Evolutionary conservation across 768 basidiomycete genomes (phyloP), one percentile per base, ranked within the genome.

Genomic region (Agaricus bisporus): DNA sequence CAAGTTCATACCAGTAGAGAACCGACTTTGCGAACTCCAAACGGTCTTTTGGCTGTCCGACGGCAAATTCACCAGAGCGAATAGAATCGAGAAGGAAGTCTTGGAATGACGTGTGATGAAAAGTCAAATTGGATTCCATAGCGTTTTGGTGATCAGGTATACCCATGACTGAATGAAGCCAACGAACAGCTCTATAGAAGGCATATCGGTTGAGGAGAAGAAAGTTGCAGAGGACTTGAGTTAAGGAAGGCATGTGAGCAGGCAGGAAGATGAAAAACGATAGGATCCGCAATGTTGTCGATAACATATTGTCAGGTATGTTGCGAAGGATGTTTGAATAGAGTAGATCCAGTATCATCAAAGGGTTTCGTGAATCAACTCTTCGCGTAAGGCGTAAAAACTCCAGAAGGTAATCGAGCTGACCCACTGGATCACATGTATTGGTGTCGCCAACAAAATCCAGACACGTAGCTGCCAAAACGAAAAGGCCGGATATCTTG

Each of bases 81-180:
- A 4, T 51, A 15, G 41, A 14, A 20, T 37, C 43, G 11, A 25
- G 25, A 9, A 51, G 51, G 14, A 14, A 51, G 22, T 45, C 51
- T 28, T 51, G n/a, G 41, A 51, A 51, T 12, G 51, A 51, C 1
- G 42, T 28, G 22, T 51, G 51, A 51, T 51, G 29, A 20, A 51
- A 44, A 1, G 17, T 12, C 20, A 45, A 14, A n/a, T 8, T 7
- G 8, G 12, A 20, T 22, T 7, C 10, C n/a, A n/a, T 15, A 12
- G 48, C 48, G 12, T 22, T 26, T n/a, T 39, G 37, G 7, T 37
- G 38, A 11, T n/a, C 11, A 11, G 48, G 48, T 3, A 39, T 20
- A 2, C 15, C 8, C 22, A 39, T 39, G 5, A 49, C 48, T 1
- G 48, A 49, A 39, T 41, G 38, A 17, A 49, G 48, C 26, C 20